Base-by-base conservation (phyloP, 2,329 filamentous ascomycete genomes). In the Venturia nashicola region DNA sequence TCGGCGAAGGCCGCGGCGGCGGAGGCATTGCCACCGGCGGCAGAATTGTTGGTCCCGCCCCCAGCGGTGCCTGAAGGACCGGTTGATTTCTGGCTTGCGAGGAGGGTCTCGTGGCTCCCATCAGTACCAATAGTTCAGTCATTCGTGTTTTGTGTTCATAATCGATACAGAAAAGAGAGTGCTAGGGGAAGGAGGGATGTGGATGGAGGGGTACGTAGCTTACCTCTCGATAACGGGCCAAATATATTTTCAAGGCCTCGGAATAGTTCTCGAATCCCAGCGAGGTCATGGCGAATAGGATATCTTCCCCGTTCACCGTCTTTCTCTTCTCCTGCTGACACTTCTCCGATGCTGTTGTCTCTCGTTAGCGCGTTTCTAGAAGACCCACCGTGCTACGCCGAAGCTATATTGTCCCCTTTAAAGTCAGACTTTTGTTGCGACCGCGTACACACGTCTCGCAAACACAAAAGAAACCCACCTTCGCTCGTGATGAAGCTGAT, bases 401-500 rank as follows among this genome's bases (percentile, higher is more conserved):
- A 36, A 57, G 51, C 51, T 57, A 36, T 57, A 36, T n/a, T 34
- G 51, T 57, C 51, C 51, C 51, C 23, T 20, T 57, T 36, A 34
- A n/a, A 57, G 32, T 36, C 51, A 36, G 32, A 34, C 27, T 27
- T 57, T 36, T 14, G 20, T 27, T 57, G 51, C 51, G 36, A 57
- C 51, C 51, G 51, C 51, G 51, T 57, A 57, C 66, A 46, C 39
- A 27, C 32, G 39, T 57, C 36, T 59, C 46, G 44, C 46, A 39
- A 46, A 40, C 55, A 32, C 63, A 62, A 61, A 68, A 2, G 20
- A 62, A 67, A 79, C 88, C 73, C 76, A 96, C 94, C 94, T 83
- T 99, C 94, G 76, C 93, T 97, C 43, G 94, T 99, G 74, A 99
- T 97, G 82, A 99, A 99, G 7, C 91, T 96, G 80, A 99, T 99